These are phyloP conservation scores for Tremella yokohamensis DNA, from an alignment of 768 basidiomycete species.

Conservation along the genomic window DNA sequence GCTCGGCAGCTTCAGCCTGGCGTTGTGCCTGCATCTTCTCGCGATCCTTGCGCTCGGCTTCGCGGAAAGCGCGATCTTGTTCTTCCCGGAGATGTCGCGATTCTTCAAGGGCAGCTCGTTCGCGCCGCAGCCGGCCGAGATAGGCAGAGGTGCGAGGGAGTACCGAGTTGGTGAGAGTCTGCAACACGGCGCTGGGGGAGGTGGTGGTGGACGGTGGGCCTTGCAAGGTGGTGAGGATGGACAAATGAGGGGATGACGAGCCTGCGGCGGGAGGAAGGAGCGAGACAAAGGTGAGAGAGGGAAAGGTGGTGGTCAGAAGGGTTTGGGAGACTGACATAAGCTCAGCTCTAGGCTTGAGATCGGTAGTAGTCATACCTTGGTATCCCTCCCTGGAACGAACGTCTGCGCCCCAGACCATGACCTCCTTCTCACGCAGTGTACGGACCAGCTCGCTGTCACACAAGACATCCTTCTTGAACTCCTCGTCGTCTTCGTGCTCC, in stretches of 20 bases:
- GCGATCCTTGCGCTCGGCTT: conserved; percentile 63
- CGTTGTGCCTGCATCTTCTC: conserved; percentile 61
- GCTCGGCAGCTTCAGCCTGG: conserved; percentile 55
- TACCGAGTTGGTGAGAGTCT: conserved; percentile 67
- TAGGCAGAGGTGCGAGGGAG: conserved; percentile 77
- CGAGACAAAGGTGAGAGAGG: conserved; percentile 86
- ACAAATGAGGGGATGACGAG: conserved; percentile 55
- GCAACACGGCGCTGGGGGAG: conserved; percentile 61
- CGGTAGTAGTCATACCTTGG: conserved; percentile 56
- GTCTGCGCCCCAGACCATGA: conserved; percentile 90
- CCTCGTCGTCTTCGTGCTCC: conserved; percentile 83
- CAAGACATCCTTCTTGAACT: conserved; percentile 82
- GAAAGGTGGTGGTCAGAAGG: conserved; percentile 82
- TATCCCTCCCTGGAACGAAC: conserved; percentile 77
- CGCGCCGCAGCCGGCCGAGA: conserved; percentile 61
- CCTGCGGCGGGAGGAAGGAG: conserved; percentile 60
- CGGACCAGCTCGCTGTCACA: conserved; percentile 69
- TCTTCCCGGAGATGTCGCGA: conserved; percentile 66
- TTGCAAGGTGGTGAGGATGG: conserved; percentile 80
- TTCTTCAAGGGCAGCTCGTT: conserved; percentile 50
- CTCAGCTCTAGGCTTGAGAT: neutral
- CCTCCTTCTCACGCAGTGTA: conserved; percentile 66
- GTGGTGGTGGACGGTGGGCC: conserved; percentile 63
- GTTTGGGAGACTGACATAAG: conserved; percentile 46
- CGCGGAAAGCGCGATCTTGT: conserved; percentile 71